Percentiles rank a stretch among this genome's conserved stretches.
phyloP scores from a whole-genome alignment of 306 rosid genomes.

The Rosa rugosa region DNA sequence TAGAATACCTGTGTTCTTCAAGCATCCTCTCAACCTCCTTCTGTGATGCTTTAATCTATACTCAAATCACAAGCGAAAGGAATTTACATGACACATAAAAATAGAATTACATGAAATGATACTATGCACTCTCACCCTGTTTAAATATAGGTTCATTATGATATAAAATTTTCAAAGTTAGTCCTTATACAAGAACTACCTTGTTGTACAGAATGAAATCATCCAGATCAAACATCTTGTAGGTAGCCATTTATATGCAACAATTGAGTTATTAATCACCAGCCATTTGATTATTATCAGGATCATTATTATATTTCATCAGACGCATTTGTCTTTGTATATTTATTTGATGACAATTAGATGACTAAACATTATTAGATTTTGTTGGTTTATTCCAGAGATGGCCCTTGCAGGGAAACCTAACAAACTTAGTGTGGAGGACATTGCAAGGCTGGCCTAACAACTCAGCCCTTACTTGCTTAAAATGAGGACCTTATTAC shows the following conservation, averaged over 20 bases:
- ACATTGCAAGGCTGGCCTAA: background rate
- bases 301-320: background rate
- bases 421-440: background rate
- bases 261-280: background rate
- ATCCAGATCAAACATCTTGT: background rate
- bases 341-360: background rate
- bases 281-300: background rate
- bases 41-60: conserved; percentile 74
- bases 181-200: background rate
- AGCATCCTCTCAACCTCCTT: conserved; percentile 88
- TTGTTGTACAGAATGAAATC: background rate
- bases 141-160: background rate
- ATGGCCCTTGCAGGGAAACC: background rate
- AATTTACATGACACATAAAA: background rate
- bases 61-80: conserved; percentile 29
- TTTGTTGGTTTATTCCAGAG: background rate
- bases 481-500: background rate
- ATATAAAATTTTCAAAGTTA: background rate
- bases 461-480: background rate
- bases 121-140: background rate
- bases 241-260: background rate
- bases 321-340: background rate
- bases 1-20: conserved; percentile 73
- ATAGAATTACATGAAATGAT: background rate
- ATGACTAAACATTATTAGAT: background rate